Percentiles rank a stretch among this genome's conserved stretches.
Evolutionary conservation across 2,329 filamentous ascomycete genomes (phyloP).

Genomic region (Conoideocrella luteorostrata): DNA sequence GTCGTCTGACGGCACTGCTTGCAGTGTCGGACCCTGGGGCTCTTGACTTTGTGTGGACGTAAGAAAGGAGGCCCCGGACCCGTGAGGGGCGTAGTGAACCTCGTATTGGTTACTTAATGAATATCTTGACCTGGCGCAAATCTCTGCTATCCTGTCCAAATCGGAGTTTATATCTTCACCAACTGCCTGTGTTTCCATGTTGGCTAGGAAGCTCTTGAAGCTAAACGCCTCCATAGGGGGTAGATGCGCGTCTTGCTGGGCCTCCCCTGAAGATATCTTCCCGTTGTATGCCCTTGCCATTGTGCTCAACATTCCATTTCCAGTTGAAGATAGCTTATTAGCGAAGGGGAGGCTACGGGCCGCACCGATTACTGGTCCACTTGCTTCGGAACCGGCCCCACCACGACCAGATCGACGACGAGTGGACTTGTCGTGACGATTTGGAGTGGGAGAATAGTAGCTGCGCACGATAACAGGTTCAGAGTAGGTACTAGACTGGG

Average conservation of each 20-base stretch:
- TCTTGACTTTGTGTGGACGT: conserved; percentile 23
- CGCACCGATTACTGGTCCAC: conserved; percentile 22
- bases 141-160: conserved; percentile 59
- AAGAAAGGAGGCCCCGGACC: conserved; percentile 46
- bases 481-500: conserved; percentile 53
- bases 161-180: conserved; percentile 47
- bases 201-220: conserved; percentile 58
- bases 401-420: conserved; percentile 23
- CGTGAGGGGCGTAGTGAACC: conserved; percentile 57
- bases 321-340: conserved; percentile 22
- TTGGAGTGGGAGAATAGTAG: conserved; percentile 44
- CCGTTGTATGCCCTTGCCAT: conserved; percentile 39
- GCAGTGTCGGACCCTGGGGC: conserved; percentile 45
- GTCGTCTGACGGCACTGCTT: conserved; percentile 52
- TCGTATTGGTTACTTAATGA: conserved; percentile 63
- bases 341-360: conserved; percentile 27
- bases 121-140: conserved; percentile 58
- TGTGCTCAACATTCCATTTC: conserved; percentile 33
- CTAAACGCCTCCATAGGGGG: conserved; percentile 58
- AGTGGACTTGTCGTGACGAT: conserved; percentile 24
- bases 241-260: conserved; percentile 37
- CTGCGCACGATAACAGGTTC: conserved; percentile 62
- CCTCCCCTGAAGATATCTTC: conserved; percentile 21
- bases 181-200: conserved; percentile 38
- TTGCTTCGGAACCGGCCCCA: conserved; percentile 20